Evolutionary conservation across 257 asterid genomes (phyloP).

Genomic region (Echites panduratus): DNA sequence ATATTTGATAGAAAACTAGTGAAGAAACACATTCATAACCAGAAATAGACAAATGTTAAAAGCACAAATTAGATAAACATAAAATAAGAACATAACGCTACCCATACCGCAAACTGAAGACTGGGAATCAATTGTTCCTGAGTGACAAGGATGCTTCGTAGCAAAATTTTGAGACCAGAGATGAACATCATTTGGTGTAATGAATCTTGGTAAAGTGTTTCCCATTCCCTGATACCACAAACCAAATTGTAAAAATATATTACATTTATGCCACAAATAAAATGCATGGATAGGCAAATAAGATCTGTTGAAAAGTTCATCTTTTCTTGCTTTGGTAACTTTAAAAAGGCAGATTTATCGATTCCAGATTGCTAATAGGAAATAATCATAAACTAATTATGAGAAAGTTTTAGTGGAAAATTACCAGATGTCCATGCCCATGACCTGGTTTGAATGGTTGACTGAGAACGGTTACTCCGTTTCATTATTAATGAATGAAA

Average conservation of each 20-base stretch:
- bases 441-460: too few relatives aligned
- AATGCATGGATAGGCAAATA: not conserved
- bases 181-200: conserved; percentile 23
- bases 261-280: not conserved
- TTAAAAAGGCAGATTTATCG: not conserved
- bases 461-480: too few relatives aligned
- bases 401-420: too few relatives aligned
- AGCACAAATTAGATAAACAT: not conserved
- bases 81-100: too few relatives aligned
- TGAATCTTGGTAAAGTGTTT: conserved; percentile 30
- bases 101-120: conserved; percentile 69
- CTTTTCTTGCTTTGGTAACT: not conserved
- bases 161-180: conserved; percentile 37
- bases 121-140: conserved; percentile 52
- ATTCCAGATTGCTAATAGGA: too few relatives aligned
- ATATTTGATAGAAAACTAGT: not conserved
- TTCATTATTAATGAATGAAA: too few relatives aligned
- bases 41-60: not conserved
- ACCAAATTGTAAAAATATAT: conserved; percentile 7
- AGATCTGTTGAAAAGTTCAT: conserved; percentile 1
- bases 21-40: not conserved
- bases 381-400: too few relatives aligned
- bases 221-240: conserved; percentile 36
- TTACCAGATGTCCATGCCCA: too few relatives aligned
- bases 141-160: conserved; percentile 28